phyloP scores from a whole-genome alignment of 2,329 filamentous ascomycete genomes.

The Falciphora oryzae region DNA sequence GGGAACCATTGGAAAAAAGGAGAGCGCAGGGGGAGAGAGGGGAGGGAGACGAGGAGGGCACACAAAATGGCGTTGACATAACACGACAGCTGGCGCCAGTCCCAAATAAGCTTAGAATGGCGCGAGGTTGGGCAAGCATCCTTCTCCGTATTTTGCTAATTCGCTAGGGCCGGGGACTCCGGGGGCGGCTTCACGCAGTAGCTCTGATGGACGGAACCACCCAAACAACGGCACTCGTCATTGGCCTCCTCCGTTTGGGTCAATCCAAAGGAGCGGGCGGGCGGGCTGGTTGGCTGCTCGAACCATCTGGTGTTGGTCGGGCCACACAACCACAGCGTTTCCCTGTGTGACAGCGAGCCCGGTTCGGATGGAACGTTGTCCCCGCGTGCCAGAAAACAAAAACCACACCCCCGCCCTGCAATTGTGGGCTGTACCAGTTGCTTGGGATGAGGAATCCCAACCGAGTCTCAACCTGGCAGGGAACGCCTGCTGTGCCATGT shows the following conservation, averaged over 20 bases:
- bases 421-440: background rate
- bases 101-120: background rate
- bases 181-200: too few species aligned
- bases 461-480: too few species aligned
- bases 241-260: background rate
- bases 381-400: background rate
- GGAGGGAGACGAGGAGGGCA: background rate
- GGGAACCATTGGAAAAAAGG: background rate
- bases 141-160: background rate
- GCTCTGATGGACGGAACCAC: background rate
- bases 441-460: background rate
- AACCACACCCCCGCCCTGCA: background rate
- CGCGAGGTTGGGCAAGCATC: background rate
- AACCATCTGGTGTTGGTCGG: background rate
- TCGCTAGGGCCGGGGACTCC: background rate
- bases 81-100: background rate
- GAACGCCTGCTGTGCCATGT: too few species aligned
- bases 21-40: too few species aligned
- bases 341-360: background rate
- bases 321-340: background rate
- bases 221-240: background rate
- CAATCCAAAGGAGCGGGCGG: too few species aligned
- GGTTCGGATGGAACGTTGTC: conserved; percentile 1
- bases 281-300: background rate
- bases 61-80: background rate